Evolutionary conservation across 768 basidiomycete species (phyloP), one percentile per base, ranked within the genome.

Genomic region (Collybia sordida): DNA sequence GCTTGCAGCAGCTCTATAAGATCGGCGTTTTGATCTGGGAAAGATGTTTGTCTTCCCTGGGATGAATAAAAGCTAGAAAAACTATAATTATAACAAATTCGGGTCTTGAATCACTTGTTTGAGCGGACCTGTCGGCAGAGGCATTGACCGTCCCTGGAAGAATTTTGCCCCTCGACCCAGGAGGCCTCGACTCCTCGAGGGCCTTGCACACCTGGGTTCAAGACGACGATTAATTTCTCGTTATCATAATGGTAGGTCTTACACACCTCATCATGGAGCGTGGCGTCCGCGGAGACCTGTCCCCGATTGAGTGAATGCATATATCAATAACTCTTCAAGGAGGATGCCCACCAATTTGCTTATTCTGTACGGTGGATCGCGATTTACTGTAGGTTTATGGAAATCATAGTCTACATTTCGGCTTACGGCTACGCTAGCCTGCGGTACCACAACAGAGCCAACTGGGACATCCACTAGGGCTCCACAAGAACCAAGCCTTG

Each of bases 341-440:
- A 38, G 51, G 42, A 46, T 39, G 55, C 75, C 46, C 57, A 88
- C 89, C 24, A 78, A 79, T 71, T 81, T 83, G 59, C 83, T 87
- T 51, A 89, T 75, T 52, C 73, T 72, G 62, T 92, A 93, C 14
- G 90, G 78, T 38, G 61, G 62, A 47, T 80, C 77, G 12, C 61
- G 52, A 45, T 58, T 66, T 35, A 59, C 64, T 36, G 72, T 71
- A 36, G 74, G 72, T 50, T 75, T 70, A 54, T 66, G 65, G 65
- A 88, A 90, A 70, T 90, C 79, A 65, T 81, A 90, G 65, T 92
- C 88, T 51, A 88, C 79, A 62, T 91, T 92, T 57, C 89, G 77
- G 42, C 69, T 81, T 23, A 91, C 75, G 27, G 82, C 75, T n/a
- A 91, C 72, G 54, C 86, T 82, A 3, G 82, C 75, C 54, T 72